phyloP scores from a whole-genome alignment of 768 basidiomycete species.

The Russula olivacea region DNA sequence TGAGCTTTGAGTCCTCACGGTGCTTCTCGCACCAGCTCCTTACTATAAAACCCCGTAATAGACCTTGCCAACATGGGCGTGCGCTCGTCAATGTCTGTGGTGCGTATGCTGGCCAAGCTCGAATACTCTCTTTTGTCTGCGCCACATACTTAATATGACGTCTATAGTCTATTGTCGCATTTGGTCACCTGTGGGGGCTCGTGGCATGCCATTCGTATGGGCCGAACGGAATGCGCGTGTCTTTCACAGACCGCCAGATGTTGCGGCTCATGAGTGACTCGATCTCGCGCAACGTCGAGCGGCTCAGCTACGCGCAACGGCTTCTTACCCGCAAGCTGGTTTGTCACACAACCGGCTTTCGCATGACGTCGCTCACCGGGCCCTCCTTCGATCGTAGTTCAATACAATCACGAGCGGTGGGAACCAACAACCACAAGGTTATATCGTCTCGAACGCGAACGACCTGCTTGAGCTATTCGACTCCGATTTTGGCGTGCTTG shows the following conservation, averaged over 20 bases:
- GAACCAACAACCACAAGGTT: not conserved
- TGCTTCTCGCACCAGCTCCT: not conserved
- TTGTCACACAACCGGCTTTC: constrained; percentile 26
- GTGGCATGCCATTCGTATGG: constrained; percentile 63
- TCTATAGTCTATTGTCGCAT: constrained; percentile 66
- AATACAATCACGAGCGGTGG: not conserved
- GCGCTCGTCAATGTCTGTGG: not conserved
- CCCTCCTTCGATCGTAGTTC: not conserved
- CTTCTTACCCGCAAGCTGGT: constrained; percentile 74
- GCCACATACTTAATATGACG: not conserved
- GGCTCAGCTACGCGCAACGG: constrained; percentile 67
- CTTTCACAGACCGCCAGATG: constrained; percentile 80
- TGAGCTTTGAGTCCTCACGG: not conserved
- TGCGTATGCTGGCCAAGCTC: not conserved
- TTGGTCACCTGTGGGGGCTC: constrained; percentile 74
- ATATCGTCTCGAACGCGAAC: not conserved
- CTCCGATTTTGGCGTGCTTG: not conserved
- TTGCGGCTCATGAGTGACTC: constrained; percentile 67
- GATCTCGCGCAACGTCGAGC: not conserved
- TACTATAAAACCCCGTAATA: not conserved
- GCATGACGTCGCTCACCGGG: not conserved
- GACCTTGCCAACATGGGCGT: not conserved
- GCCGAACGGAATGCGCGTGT: constrained; percentile 71
- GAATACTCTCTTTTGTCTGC: not conserved
- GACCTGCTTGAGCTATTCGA: not conserved